Percentiles rank a stretch among this genome's conserved stretches.
phyloP scores from a whole-genome alignment of 192 early-diverging fungal species.

The Diversispora eburnea region DNA sequence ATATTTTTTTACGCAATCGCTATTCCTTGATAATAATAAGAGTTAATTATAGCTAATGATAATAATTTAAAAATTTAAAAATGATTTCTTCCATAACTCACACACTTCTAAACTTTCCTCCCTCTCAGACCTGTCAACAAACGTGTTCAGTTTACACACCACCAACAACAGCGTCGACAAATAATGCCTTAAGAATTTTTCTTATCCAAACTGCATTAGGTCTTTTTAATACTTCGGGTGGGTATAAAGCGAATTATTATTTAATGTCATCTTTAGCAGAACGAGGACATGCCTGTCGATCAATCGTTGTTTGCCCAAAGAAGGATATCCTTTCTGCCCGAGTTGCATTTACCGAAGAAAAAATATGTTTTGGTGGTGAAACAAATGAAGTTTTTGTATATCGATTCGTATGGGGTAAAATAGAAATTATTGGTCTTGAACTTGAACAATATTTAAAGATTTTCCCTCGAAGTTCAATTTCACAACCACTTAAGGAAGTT shows the following conservation, averaged over 20 bases:
- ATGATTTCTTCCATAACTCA: no score
- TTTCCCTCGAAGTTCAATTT: neutral
- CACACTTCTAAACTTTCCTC: no score
- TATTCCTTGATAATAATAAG: no score
- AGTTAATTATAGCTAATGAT: no score
- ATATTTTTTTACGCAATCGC: no score
- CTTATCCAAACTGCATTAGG: neutral
- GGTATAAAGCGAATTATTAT: neutral
- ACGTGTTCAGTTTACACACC: no score
- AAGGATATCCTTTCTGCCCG: neutral
- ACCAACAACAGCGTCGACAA: no score
- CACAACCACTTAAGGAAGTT: neutral
- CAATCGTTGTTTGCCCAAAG: neutral
- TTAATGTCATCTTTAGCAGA: neutral
- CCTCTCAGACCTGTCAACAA: no score
- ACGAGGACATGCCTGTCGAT: neutral
- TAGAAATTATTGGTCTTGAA: neutral
- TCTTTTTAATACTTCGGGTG: neutral
- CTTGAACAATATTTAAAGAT: neutral
- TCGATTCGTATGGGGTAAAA: neutral
- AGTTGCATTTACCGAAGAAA: neutral
- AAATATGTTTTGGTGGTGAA: neutral
- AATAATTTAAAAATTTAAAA: no score
- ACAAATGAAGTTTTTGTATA: neutral
- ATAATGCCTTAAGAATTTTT: neutral